These are phyloP conservation scores for Aspergillaceae sp. DNA, from an alignment of 2,329 filamentous ascomycete genomes.

Conservation along the genomic window DNA sequence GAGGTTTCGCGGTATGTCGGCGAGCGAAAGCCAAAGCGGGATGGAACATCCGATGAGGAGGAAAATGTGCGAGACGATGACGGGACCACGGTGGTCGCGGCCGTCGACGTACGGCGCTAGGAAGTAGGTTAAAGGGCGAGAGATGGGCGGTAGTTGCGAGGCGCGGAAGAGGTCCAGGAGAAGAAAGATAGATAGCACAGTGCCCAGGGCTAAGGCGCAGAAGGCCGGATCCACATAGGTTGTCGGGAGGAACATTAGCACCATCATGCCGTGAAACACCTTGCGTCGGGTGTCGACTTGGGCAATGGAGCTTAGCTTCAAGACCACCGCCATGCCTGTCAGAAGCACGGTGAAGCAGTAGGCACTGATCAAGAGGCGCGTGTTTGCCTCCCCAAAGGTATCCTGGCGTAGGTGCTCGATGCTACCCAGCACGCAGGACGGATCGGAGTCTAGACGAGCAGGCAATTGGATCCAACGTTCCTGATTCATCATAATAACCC, in stretches of 20 bases:
- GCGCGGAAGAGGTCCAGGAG: constrained; percentile 83
- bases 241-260: constrained; percentile 83
- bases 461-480: constrained; percentile 71
- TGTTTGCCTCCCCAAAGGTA: constrained; percentile 66
- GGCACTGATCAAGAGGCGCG: constrained; percentile 63
- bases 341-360: constrained; percentile 67
- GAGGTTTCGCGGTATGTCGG: constrained; percentile 50
- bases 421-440: constrained; percentile 48
- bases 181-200: constrained; percentile 76
- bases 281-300: constrained; percentile 95
- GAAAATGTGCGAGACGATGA: constrained; percentile 95
- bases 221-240: constrained; percentile 82
- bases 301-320: constrained; percentile 64
- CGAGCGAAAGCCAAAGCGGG: constrained; percentile 81
- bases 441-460: constrained; percentile 26
- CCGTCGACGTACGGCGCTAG: constrained; percentile 92
- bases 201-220: constrained; percentile 65
- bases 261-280: constrained; percentile 98
- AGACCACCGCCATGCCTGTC: constrained; percentile 64
- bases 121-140: constrained; percentile 75
- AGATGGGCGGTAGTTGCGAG: constrained; percentile 82
- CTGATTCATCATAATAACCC: constrained; percentile 59
- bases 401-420: constrained; percentile 56
- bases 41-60: constrained; percentile 90
- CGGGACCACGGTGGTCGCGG: constrained; percentile 80